A percentile compares a stretch with the other conserved stretches of the same genome.
These are phyloP conservation scores for Trypanosoma rangeli DNA, from an alignment of 208 protist genomes.

Conservation along the genomic window DNA sequence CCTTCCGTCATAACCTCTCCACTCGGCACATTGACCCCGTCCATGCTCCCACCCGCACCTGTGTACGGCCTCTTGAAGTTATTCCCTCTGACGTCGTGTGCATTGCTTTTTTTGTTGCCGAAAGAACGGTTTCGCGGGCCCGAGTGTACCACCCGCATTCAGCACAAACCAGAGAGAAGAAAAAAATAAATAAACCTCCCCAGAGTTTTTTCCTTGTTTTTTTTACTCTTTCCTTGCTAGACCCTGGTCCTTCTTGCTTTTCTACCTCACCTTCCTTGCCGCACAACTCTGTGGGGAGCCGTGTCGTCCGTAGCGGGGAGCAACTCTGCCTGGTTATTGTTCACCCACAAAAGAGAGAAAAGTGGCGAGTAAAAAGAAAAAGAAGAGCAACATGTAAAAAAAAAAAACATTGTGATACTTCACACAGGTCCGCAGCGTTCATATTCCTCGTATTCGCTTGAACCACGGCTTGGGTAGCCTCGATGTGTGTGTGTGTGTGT, in stretches of 20 bases:
- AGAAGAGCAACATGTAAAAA: background rate
- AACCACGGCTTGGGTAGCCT: background rate
- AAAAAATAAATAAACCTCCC: background rate
- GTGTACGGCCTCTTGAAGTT: background rate
- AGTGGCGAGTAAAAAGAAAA: background rate
- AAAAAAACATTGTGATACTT: background rate
- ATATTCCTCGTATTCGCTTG: background rate
- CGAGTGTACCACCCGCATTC: slow-evolving; percentile 21
- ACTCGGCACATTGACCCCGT: background rate
- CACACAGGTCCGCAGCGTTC: background rate
- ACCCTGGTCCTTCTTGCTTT: background rate
- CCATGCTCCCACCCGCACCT: background rate
- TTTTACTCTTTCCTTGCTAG: slow-evolving; percentile 9
- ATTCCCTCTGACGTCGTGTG: background rate
- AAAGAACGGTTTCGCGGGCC: slow-evolving; percentile 21
- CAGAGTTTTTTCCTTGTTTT: background rate
- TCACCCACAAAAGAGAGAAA: background rate
- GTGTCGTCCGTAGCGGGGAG: background rate
- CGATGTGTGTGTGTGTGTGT: background rate
- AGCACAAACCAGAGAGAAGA: background rate
- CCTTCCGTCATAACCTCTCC: slow-evolving; percentile 39
- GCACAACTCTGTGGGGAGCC: background rate
- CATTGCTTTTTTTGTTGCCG: background rate
- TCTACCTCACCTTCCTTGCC: background rate
- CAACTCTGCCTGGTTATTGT: background rate